These are phyloP conservation scores for Acorus gramineus DNA, from an alignment of 106 monocot species.

Conservation along the genomic window DNA sequence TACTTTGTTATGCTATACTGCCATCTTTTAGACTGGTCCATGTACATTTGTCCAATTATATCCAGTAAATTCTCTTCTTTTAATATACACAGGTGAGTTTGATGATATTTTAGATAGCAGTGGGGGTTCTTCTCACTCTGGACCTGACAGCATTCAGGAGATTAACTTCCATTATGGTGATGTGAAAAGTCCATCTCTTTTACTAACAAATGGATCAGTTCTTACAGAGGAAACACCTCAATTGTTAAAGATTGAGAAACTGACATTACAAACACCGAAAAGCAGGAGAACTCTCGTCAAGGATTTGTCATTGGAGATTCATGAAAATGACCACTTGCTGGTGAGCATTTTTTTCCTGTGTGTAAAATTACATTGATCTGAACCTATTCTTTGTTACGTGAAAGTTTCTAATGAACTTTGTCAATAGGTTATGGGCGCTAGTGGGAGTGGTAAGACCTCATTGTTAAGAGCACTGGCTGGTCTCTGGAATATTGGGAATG, in stretches of 20 bases:
- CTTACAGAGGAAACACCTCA: slow-evolving; percentile 11
- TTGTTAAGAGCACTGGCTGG: slow-evolving; percentile 91
- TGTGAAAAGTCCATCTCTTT: slow-evolving; percentile 8
- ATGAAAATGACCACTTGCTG: slow-evolving; percentile 71
- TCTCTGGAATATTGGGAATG: slow-evolving; percentile 72
- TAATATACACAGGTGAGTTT: slow-evolving; percentile 60
- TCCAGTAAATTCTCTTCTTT: too few species aligned
- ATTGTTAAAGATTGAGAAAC: slow-evolving; percentile 57
- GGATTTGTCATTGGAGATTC: slow-evolving; percentile 56
- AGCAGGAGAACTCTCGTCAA: slow-evolving; percentile 52
- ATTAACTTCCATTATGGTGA: slow-evolving; percentile 31
- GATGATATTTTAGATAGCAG: slow-evolving; percentile 83
- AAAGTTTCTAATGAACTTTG: not conserved
- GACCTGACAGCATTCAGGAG: slow-evolving; percentile 20
- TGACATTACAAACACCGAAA: slow-evolving; percentile 80
- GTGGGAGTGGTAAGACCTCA: slow-evolving; percentile 97
- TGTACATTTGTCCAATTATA: too few species aligned
- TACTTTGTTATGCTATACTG: too few species aligned
- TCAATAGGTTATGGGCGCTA: slow-evolving; percentile 83
- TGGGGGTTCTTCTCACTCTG: slow-evolving; percentile 15
- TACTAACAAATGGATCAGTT: slow-evolving; percentile 47
- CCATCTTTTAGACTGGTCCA: too few species aligned
- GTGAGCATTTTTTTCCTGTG: slow-evolving; percentile 20
- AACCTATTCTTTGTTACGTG: not conserved
- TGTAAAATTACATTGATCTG: not conserved